Evolutionary conservation across 208 protist genomes (phyloP).

Genomic region (Trypanosoma theileri): DNA sequence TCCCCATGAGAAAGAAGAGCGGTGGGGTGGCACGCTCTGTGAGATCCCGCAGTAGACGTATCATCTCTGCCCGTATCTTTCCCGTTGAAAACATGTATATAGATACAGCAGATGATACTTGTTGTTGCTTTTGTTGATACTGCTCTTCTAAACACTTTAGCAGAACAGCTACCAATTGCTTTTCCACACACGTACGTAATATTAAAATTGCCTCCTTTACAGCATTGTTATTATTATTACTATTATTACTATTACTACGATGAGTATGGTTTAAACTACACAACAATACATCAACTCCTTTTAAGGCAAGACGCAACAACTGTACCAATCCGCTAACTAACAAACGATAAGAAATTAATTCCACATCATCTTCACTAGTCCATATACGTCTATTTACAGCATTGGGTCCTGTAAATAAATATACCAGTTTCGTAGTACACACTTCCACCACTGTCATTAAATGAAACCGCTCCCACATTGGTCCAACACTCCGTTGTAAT

Average conservation of each 20-base stretch:
- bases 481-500: neutral
- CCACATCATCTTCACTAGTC: neutral
- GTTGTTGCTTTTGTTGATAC: no score
- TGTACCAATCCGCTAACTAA: constrained; percentile 3
- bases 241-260: neutral
- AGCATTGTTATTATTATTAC: neutral
- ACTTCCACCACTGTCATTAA: constrained; percentile 1
- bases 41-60: constrained; percentile 22
- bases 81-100: neutral
- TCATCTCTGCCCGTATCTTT: constrained; percentile 15
- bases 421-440: constrained; percentile 1
- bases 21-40: constrained; percentile 19
- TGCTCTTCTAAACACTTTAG: constrained; percentile 12
- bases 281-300: constrained; percentile 13
- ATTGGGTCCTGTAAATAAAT: constrained; percentile 9
- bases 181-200: constrained; percentile 15
- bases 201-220: neutral
- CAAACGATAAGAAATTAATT: neutral
- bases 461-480: neutral
- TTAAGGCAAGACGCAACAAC: constrained; percentile 18
- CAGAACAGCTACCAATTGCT: constrained; percentile 4
- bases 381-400: neutral
- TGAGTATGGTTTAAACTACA: neutral
- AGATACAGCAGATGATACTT: no score
- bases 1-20: constrained; percentile 5